Base-by-base conservation (phyloP, 202 grass and related monocot species). In the Schoenoplectus triqueter region DNA sequence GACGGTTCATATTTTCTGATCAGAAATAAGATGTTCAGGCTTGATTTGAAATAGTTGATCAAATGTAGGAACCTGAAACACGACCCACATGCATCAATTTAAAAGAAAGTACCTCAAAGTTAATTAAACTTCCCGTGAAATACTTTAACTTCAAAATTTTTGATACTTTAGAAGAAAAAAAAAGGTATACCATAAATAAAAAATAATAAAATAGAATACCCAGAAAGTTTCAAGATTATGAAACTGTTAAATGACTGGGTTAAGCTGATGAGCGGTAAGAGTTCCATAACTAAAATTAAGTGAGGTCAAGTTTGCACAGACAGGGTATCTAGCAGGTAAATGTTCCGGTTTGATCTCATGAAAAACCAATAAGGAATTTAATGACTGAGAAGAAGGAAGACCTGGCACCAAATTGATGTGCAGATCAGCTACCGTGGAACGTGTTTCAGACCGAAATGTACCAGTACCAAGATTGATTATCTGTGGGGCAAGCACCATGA, bases 381-480 rank as follows among this genome's bases (percentile, higher is more conserved):
- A 60, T 7, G 87, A 86, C 39, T 4, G 77, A 20, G 59, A 89
- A 14, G 87, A 10, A 57, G 77, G 14, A 78, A 89, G 86, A 10
- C 4, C 64, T 2, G 76, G 14, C 0, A 65, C 17, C 47, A 89
- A 80, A 15, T 78, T 65, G 31, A 39, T 42, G 21, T 66, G 73
- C 4, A 18, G 14, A 66, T 41, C 48, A 47, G 60, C 40, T 39
- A 42, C 78, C 18, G 2, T 39, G 6, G 0, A 52, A 21, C 42
- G 40, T 2, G 4, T 13, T 44, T 40, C 57, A 39, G 84, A 82
- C 1, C 60, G 45, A 8, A 86, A 86, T 7, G 56, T 17, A 2
- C 84, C 87, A 2, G 87, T 88, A 62, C 87, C 87, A 57, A 88
- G 87, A 78, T 88, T 75, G 0, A 65, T 88, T 44, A 89, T 62